These are phyloP conservation scores for Aspergillus eucalypticola DNA, from an alignment of 2,329 filamentous ascomycete species.

Conservation along the genomic window DNA sequence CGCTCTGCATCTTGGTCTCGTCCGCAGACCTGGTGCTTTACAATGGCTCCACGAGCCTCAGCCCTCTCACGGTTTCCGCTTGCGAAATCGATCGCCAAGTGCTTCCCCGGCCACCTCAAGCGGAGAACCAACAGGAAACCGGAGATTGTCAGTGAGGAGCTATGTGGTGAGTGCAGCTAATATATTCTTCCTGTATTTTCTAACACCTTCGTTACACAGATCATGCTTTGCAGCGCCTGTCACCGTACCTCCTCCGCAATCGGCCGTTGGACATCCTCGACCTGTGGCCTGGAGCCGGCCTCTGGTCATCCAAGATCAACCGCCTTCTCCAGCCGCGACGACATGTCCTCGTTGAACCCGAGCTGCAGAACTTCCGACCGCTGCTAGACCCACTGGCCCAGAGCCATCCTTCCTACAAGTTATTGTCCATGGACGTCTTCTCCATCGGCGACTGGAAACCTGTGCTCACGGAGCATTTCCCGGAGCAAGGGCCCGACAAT, in stretches of 20 bases:
- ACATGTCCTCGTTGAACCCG: slow-evolving; percentile 80
- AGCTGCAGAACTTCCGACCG: slow-evolving; percentile 57
- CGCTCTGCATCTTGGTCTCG: not conserved
- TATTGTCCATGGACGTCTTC: slow-evolving; percentile 58
- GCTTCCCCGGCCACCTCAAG: slow-evolving; percentile 9
- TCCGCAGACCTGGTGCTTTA: not conserved
- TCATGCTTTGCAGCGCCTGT: slow-evolving; percentile 70
- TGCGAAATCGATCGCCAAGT: slow-evolving; percentile 18
- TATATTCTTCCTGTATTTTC: not conserved
- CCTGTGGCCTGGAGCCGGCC: slow-evolving; percentile 74
- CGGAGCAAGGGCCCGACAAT: slow-evolving; percentile 53
- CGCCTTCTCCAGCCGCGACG: slow-evolving; percentile 72
- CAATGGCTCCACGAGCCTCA: slow-evolving; percentile 22
- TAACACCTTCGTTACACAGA: slow-evolving; percentile 45
- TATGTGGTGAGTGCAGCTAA: slow-evolving; percentile 34
- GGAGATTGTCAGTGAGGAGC: slow-evolving; percentile 33
- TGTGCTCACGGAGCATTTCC: slow-evolving; percentile 46
- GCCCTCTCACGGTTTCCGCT: slow-evolving; percentile 25
- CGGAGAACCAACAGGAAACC: slow-evolving; percentile 13
- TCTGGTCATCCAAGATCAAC: slow-evolving; percentile 79
- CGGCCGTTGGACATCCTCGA: slow-evolving; percentile 83
- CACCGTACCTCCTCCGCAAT: slow-evolving; percentile 67
- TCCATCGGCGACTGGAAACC: slow-evolving; percentile 58
- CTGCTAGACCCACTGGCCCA: slow-evolving; percentile 62
- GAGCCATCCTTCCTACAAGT: slow-evolving; percentile 47